Base-by-base conservation (phyloP, 768 basidiomycete species). In the Fomitopsis pulvina region DNA sequence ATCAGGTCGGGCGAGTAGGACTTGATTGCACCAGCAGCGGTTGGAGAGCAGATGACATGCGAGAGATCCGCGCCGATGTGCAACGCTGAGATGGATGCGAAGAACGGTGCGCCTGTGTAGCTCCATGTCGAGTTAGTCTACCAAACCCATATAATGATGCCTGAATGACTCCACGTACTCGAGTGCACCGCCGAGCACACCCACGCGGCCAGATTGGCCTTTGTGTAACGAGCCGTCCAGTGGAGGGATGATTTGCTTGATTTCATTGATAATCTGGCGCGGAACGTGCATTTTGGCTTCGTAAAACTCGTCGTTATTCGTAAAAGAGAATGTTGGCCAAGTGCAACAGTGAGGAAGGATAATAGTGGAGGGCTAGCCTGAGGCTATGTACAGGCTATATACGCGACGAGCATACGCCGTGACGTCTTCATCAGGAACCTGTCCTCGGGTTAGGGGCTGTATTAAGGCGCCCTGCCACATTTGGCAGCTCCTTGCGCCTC, bases 31-130 rank as follows among this genome's bases (percentile, higher is more conserved):
- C 77, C 77, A 24, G 92, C 92, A 5, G 96, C 95, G 0, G 80
- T 82, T 0, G 95, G 95, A 5, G 94, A 85, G 69, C 96, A 99
- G 48, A 98, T 95, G 51, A 98, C 91, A 74, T 98, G 96, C 21
- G 94, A 93, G 20, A 97, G 75, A 66, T 98, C 95, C 43, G 86
- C 90, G 28, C 94, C 94, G 63, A 96, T 77, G 56, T 91, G 79
- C 55, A 95, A 75, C 1, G 93, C 89, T 2, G 94, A 85, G 59
- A 96, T 91, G 29, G 92, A 83, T 3, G 93, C 88, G 64, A 97
- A 98, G 75, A 83, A 99, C 0, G 96, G 96, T 18, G 96, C 96
- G 14, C 96, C 96, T 0, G 94, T 90, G 67, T 97, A 98, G 64
- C 95, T 96, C 53, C 14, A 39, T 14, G 30, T 39, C 14, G 39